These are phyloP conservation scores for Cladophialophora carrionii DNA, from an alignment of 2,329 filamentous ascomycete genomes.

Conservation along the genomic window DNA sequence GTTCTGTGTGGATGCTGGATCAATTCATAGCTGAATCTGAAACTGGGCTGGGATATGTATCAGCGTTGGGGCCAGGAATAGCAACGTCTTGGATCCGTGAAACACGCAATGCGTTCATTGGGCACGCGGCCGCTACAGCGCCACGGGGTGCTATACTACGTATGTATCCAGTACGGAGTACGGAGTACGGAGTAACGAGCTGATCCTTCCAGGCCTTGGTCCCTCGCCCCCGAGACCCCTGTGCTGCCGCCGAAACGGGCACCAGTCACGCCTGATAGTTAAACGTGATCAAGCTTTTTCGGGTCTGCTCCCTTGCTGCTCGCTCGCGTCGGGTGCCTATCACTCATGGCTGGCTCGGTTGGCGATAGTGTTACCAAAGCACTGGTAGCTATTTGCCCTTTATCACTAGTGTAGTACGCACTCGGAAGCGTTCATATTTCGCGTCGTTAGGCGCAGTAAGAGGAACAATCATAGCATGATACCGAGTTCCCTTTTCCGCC, in stretches of 20 bases:
- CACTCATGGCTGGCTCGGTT: not conserved
- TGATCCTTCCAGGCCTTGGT: conserved; percentile 19
- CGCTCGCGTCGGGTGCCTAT: not conserved
- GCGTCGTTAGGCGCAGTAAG: not conserved
- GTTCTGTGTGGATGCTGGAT: not conserved
- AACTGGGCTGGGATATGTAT: conserved; percentile 23
- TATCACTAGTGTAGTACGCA: not conserved
- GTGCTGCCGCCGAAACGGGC: conserved; percentile 1
- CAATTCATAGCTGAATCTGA: conserved; percentile 20
- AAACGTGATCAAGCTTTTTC: conserved; percentile 3
- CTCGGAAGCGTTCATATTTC: not conserved
- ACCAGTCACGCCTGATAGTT: not conserved
- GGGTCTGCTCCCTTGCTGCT: not conserved
- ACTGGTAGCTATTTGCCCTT: not conserved
- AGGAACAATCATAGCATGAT: not conserved
- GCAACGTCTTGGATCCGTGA: conserved; percentile 10
- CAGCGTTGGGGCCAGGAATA: conserved; percentile 20
- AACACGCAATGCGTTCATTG: conserved; percentile 12
- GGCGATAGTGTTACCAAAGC: not conserved
- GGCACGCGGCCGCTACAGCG: not conserved
- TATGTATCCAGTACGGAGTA: too few relatives aligned
- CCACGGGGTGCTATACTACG: not conserved
- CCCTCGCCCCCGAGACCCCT: not conserved
- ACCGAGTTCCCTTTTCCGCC: not conserved
- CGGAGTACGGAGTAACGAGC: not conserved